Base-by-base conservation (phyloP, 805 yeast genomes). In the Candida endomychidarum region DNA sequence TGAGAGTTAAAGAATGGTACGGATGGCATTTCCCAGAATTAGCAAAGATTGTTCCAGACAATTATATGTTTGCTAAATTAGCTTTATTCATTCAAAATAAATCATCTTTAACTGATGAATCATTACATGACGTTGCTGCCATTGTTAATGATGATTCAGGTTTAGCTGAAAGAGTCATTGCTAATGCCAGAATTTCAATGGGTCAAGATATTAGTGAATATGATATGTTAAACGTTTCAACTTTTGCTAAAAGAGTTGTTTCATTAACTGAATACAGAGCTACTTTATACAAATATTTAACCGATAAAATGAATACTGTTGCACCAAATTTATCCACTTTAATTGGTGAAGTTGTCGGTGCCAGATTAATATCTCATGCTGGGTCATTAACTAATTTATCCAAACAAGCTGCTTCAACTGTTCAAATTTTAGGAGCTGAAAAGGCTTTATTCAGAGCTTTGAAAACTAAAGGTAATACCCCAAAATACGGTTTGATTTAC, bases 1-100 rank as follows among this genome's bases (percentile, higher is more conserved):
- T 89, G 97, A 82, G 97, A 70, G 93, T 86, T 52, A 87, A 89
- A 74, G 97, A 89, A 72, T 89, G 97, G 97, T 89, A 89, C 72
- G 95, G 96, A 57, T 89, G 97, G 97, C 97, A 89, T 65, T 89
- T 93, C 82, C 97, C 97, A 44, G 97, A 89, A 73, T 79, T 89
- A 70, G 93, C 95, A 56, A 86, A 85, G 70, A 78, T 90, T 57
- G 95, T 86, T 39, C 80, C 87, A 52, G 96, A 90, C 68, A 89
- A 88, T 76, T 86, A 85, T 73, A 71, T 75, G 48, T 90, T 77
- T 66, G 96, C 97, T 53, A 80, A 77, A 63, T 77, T 91, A 48
- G 86, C 88, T 46, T 70, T 88, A 48, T 75, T 77, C 69, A 87
- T 93, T 63, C 79, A 80, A 69, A 96, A 93, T 73, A 93, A 93